Conservation (phyloP, 1,139 yeast genomes). For the Pneumocystis wakefieldiae region DNA sequence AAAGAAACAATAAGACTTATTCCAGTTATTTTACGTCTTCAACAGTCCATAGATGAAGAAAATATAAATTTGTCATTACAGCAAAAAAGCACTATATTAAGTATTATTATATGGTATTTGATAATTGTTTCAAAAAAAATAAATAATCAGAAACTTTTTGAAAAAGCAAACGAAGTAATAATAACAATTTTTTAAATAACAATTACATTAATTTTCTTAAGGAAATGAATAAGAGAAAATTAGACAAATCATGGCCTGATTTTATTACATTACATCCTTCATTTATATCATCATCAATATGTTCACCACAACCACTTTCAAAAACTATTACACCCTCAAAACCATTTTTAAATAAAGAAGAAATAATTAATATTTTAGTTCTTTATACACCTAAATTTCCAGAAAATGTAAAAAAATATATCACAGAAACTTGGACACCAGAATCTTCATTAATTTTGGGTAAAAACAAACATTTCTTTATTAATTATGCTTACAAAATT, state of each 20-base stretch:
- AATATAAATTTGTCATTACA: background rate
- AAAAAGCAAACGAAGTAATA: background rate
- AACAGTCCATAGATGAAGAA: background rate
- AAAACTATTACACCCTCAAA: background rate
- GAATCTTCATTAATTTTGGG: background rate
- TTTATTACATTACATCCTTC: background rate
- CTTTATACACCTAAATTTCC: background rate
- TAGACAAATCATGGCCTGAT: background rate
- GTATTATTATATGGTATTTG: background rate
- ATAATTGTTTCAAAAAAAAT: background rate
- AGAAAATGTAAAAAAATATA: background rate
- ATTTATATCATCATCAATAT: background rate
- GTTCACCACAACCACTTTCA: constrained; percentile 1
- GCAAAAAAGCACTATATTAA: background rate
- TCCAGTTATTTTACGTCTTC: background rate
- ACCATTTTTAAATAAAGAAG: background rate
- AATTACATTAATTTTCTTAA: background rate
- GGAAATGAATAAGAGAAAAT: background rate
- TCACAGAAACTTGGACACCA: background rate
- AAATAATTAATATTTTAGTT: background rate
- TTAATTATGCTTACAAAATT: background rate
- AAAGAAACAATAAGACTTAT: background rate
- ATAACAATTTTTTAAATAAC: background rate
- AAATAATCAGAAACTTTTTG: background rate
- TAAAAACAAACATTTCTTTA: background rate